Percentiles rank a stretch among this genome's conserved stretches.
These are phyloP conservation scores for Actinomortierella wolfii DNA, from an alignment of 371 early-diverging fungal species.

Conservation along the genomic window DNA sequence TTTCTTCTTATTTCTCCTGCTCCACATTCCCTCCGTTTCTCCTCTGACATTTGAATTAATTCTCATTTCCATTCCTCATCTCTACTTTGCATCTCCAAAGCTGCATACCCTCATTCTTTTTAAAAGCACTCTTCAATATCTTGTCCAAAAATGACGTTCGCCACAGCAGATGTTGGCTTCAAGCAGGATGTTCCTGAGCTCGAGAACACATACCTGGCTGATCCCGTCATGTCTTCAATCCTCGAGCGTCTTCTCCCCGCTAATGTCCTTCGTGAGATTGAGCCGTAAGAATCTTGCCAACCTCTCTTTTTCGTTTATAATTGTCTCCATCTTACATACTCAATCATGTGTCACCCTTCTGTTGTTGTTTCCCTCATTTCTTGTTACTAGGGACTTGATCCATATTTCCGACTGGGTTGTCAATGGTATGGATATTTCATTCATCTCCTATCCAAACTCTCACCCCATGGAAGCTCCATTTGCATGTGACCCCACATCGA, in stretches of 20 bases:
- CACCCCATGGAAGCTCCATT: no score
- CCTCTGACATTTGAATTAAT: background rate
- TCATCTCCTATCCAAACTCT: background rate
- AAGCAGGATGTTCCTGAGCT: conserved; percentile 55
- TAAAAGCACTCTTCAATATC: background rate
- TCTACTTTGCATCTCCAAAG: conserved; percentile 2
- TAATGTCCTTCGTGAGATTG: conserved; percentile 46
- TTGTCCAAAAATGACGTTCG: conserved; percentile 26
- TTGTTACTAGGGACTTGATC: conserved; percentile 18
- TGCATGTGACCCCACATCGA: no score
- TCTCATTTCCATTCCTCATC: background rate
- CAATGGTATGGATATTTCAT: conserved; percentile 11
- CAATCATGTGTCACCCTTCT: background rate
- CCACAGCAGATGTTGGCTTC: conserved; percentile 45
- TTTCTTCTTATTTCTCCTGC: no score
- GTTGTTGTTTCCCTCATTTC: background rate
- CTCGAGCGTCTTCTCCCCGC: conserved; percentile 55
- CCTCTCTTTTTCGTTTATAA: background rate
- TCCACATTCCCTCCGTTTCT: background rate
- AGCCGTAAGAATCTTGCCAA: conserved; percentile 35
- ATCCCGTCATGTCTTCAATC: conserved; percentile 55
- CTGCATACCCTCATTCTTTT: background rate
- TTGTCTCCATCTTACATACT: background rate
- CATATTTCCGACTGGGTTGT: conserved; percentile 40
- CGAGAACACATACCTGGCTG: conserved; percentile 59